These are phyloP conservation scores for Hypoxylon cercidicola DNA, from an alignment of 495 filamentous ascomycete genomes.

Conservation along the genomic window DNA sequence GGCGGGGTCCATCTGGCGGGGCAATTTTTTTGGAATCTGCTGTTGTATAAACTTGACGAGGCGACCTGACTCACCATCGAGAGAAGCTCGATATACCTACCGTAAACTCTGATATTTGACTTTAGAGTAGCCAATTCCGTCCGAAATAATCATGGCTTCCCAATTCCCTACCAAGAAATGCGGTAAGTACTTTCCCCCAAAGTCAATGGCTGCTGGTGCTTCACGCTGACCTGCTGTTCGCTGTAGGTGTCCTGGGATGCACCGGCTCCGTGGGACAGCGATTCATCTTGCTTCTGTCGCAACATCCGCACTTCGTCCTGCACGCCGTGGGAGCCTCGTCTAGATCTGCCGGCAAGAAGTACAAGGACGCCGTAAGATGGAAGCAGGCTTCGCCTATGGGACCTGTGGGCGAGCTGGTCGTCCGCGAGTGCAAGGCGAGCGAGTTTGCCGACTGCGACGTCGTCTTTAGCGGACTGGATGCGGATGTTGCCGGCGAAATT, in stretches of 20 bases:
- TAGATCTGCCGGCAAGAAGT: conserved; percentile 82
- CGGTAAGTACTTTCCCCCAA: conserved; percentile 49
- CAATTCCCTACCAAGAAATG: conserved; percentile 63
- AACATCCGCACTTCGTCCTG: conserved; percentile 79
- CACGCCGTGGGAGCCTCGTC: conserved; percentile 82
- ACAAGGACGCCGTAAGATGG: conserved; percentile 85
- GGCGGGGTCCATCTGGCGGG: conserved; percentile 44
- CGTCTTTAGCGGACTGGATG: conserved; percentile 89
- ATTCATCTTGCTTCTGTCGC: conserved; percentile 83
- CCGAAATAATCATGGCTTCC: conserved; percentile 48
- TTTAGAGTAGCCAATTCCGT: conserved; percentile 42
- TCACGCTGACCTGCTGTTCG: conserved; percentile 6
- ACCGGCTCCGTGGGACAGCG: conserved; percentile 89
- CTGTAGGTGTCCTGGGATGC: conserved; percentile 71
- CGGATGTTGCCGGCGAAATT: conserved; percentile 82
- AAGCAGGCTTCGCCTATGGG: conserved; percentile 83
- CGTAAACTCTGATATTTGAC: not conserved
- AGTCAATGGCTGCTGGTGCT: conserved; percentile 12
- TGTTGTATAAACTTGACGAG: conserved; percentile 15
- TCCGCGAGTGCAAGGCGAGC: conserved; percentile 78
- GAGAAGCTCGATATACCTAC: conserved; percentile 12
- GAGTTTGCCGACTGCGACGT: conserved; percentile 85
- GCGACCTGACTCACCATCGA: conserved; percentile 22
- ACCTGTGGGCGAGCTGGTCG: conserved; percentile 72
- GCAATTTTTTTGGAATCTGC: conserved; percentile 29